Evolutionary conservation across 345 rosid species (phyloP), one percentile per base, ranked within the genome.

Genomic region (Acer negundo): DNA sequence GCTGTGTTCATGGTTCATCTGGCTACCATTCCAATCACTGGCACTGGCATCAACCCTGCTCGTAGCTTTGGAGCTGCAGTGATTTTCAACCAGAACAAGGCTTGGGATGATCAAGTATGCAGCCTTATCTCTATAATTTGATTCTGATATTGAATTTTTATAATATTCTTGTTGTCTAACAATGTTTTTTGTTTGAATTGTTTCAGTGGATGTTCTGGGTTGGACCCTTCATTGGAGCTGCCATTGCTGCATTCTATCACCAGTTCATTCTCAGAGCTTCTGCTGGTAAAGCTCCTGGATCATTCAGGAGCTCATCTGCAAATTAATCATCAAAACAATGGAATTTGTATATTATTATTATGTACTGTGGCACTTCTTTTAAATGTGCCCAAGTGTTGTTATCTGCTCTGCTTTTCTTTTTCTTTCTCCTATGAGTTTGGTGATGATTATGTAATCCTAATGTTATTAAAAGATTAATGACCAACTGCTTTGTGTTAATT

Each of bases 151-250:
- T 49, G 17, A n/a, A 8, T 22, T 6, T 16, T 67, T n/a, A 2
- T 24, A 59, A 23, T 62, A n/a, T 19, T 28, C 40, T 22, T 51
- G 11, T 71, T 53, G 3, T 19, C 3, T 51, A 12, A 64, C 22
- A 44, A 67, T 46, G 31, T 23, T 38, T 62, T 69, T 22, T 16
- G 16, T 16, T 56, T 63, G 15, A 7, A 64, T 20, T 16, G 7
- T 19, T 74, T 59, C 91, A 89, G 95, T 91, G 95, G 95, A 84
- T 89, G 22, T 91, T 89, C 82, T 91, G 93, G 95, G 87, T 84
- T 42, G 95, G 93, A 79, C 95, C 95, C n/a, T 85, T 91, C 82
- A 47, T 84, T 44, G 95, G 95, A 62, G 91, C 95, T 63, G 86
- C 87, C 17, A 75, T 88, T 26, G 95, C 95, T 66, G 87, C 93